Conservation (phyloP, 2,329 filamentous ascomycete species). For the Penicillium sp. region DNA sequence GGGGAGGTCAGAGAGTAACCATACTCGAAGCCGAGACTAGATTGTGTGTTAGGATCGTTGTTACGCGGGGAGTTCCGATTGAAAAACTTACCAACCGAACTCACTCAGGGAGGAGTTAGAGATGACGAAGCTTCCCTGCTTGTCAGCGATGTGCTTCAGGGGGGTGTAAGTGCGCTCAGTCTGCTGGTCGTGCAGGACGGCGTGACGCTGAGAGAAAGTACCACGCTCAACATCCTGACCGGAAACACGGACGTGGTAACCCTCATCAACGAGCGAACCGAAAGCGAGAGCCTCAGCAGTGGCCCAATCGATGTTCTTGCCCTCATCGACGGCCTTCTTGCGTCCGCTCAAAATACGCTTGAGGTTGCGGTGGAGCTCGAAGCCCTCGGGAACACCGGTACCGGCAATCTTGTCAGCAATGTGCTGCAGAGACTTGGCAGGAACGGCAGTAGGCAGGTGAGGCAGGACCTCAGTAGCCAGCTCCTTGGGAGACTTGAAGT, state of each 20-base stretch:
- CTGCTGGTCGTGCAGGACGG: constrained; percentile 96
- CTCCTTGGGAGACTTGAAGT: constrained; percentile 98
- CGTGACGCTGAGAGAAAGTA: constrained; percentile 97
- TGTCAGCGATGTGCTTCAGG: constrained; percentile 80
- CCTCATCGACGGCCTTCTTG: constrained; percentile 88
- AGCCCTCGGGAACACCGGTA: constrained; percentile 75
- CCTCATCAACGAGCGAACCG: constrained; percentile 84
- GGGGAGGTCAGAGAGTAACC: constrained; percentile 97
- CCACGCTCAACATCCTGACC: constrained; percentile 99
- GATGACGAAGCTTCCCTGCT: constrained; percentile 95
- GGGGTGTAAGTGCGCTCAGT: constrained; percentile 91
- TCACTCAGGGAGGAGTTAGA: constrained; percentile 87
- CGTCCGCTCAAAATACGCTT: constrained; percentile 91
- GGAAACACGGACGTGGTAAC: constrained; percentile 95
- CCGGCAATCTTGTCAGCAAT: constrained; percentile 79
- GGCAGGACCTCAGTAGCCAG: constrained; percentile 90
- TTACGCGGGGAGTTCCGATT: not conserved
- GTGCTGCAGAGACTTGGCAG: constrained; percentile 69
- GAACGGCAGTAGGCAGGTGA: constrained; percentile 83
- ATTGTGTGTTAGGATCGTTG: constrained; percentile 56
- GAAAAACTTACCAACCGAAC: constrained; percentile 58
- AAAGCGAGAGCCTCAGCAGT: constrained; percentile 96
- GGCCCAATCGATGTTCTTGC: constrained; percentile 95
- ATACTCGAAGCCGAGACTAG: constrained; percentile 92
- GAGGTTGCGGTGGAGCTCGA: constrained; percentile 88